Evolutionary conservation across 139 green algal species (phyloP), one percentile per base, ranked within the genome.

Genomic region (Chlorella vulgaris): DNA sequence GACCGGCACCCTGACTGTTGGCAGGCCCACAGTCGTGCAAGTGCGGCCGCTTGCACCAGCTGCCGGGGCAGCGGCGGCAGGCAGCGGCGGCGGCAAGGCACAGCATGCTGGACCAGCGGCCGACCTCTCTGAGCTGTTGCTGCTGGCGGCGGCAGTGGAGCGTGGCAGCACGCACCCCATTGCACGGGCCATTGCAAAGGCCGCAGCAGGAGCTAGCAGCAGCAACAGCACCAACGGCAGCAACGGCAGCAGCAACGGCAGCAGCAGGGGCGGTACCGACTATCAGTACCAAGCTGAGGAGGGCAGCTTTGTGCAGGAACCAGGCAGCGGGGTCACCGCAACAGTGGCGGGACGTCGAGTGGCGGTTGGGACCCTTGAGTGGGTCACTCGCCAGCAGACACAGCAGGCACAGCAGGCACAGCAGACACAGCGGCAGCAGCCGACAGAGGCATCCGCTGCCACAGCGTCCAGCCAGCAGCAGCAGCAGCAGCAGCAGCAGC

Each of bases 1-100:
- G 89, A 99, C 96, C 0, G 96, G 96, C 60, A 99, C 95, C 0
- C 85, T 99, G 5, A 99, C 96, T 5, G 39, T 70, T 0, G 96
- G 96, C 53, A 88, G 87, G 62, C 96, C 96, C 2, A 81, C 83
- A 3, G 90, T 98, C 35, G 86, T 79, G 19, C 42, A 42, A 15
- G 75, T 91, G 38, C 74, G 74, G 15, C 58, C 74, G 28, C 28
- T 53, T 31, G 13, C 76, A n/a, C 28, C 70, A n/a, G 69, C 76
- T 15, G 21, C 61, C 24, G 21, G 63, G 33, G n/a, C 35, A 58
- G 33, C 67, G 62, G 69, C 33, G 26, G 73, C 31, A 68, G 51
- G 51, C 51, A 24, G 24, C 28, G 40, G 36, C 28, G 29, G n/a
- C 35, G 51, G 67, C 31, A 13, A 19, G 8, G 50, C 2, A 43